These are phyloP conservation scores for Lavandula angustifolia DNA, from an alignment of 257 asterid genomes.

Conservation along the genomic window DNA sequence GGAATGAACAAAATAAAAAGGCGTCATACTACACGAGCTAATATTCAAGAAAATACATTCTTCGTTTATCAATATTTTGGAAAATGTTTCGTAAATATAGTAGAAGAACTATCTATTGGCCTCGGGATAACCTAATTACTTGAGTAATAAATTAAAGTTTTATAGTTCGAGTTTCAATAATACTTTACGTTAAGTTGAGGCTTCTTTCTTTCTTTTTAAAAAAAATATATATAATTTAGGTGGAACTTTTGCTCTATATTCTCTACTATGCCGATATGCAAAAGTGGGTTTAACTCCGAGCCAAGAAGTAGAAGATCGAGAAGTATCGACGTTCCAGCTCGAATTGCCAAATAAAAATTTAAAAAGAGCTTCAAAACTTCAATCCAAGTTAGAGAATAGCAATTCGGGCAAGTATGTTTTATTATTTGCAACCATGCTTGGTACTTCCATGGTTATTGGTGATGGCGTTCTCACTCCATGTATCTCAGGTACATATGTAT, in stretches of 20 bases:
- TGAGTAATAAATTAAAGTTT: too few species aligned
- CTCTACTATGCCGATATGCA: constrained; percentile 60
- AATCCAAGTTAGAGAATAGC: constrained; percentile 48
- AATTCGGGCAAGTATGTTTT: constrained; percentile 36
- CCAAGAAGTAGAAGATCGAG: constrained; percentile 48
- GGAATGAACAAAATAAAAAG: too few species aligned
- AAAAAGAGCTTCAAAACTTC: constrained; percentile 42
- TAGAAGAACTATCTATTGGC: too few species aligned
- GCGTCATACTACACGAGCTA: too few species aligned
- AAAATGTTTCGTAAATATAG: too few species aligned
- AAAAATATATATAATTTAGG: too few species aligned
- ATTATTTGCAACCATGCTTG: constrained; percentile 60
- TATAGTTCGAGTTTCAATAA: too few species aligned
- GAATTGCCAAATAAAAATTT: constrained; percentile 37
- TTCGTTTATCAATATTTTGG: too few species aligned
- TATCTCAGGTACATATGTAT: constrained; percentile 49
- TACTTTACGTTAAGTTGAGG: too few species aligned
- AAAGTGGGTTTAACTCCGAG: constrained; percentile 62
- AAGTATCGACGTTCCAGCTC: constrained; percentile 49
- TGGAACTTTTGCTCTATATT: constrained; percentile 75
- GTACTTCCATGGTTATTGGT: constrained; percentile 88
- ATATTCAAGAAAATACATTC: too few species aligned
- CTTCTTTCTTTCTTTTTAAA: too few species aligned
- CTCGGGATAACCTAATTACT: too few species aligned
- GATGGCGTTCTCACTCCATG: constrained; percentile 83